A percentile compares a stretch with the other conserved stretches of the same genome.
Conservation (phyloP, 208 protist species). For the Leishmania lainsoni region DNA sequence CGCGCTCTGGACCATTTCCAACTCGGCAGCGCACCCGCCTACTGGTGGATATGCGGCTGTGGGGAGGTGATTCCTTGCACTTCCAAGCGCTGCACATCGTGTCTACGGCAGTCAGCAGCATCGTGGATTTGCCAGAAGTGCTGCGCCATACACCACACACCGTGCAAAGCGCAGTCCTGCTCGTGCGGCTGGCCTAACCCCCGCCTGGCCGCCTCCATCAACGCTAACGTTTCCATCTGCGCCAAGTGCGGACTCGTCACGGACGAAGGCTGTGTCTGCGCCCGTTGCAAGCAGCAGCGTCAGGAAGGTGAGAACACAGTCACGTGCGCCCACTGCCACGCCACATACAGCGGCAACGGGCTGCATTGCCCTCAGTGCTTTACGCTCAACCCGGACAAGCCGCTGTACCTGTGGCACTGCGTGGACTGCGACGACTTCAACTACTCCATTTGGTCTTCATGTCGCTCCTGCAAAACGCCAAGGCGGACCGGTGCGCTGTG, state of each 20-base stretch:
- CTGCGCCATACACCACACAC: constrained; percentile 6
- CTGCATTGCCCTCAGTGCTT: constrained; percentile 77
- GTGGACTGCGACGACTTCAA: constrained; percentile 56
- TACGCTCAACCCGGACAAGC: constrained; percentile 32
- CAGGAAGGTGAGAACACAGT: constrained; percentile 5
- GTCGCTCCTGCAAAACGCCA: constrained; percentile 47
- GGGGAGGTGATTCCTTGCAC: constrained; percentile 53
- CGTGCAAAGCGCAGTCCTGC: constrained; percentile 23
- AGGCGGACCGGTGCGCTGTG: constrained; percentile 40
- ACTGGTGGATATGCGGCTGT: constrained; percentile 85
- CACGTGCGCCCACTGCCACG: constrained; percentile 42
- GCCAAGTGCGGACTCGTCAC: constrained; percentile 39
- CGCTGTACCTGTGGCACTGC: constrained; percentile 70
- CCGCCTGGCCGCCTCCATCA: constrained; percentile 24
- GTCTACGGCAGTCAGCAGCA: constrained; percentile 40
- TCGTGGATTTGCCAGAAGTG: constrained; percentile 69
- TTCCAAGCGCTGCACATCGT: constrained; percentile 66
- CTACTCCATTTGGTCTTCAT: constrained; percentile 71
- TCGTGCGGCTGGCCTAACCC: constrained; percentile 26
- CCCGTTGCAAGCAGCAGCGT: constrained; percentile 30
- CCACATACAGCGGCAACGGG: constrained; percentile 34
- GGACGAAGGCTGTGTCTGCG: constrained; percentile 23
- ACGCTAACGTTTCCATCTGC: constrained; percentile 32
- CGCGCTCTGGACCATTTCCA: constrained; percentile 54
- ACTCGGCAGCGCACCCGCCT: constrained; percentile 38